Percentiles rank a stretch among this genome's conserved stretches.
Conservation (phyloP, 768 basidiomycete species). For the Russula sp. region DNA sequence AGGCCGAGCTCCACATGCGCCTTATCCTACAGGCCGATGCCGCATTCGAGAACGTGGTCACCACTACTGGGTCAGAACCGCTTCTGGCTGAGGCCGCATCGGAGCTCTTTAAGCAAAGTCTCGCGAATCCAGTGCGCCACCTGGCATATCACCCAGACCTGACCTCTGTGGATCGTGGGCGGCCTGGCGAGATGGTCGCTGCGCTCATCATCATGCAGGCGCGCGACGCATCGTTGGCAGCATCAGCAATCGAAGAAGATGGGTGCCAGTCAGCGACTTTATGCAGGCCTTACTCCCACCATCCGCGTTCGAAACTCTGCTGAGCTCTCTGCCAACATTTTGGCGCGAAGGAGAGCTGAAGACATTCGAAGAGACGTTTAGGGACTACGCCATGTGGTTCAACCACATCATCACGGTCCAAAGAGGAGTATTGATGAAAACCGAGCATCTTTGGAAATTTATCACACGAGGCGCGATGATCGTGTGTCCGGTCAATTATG, state of each 20-base stretch:
- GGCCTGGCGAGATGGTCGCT: neutral
- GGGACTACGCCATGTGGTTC: neutral
- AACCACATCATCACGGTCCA: slow-evolving; percentile 1
- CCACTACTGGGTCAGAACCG: too few species aligned
- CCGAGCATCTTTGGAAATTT: neutral
- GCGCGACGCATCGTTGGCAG: neutral
- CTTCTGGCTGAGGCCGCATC: too few species aligned
- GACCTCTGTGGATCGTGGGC: too few species aligned
- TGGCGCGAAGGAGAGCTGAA: neutral
- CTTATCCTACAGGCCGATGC: too few species aligned
- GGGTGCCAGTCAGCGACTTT: neutral
- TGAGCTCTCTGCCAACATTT: neutral
- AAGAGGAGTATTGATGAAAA: neutral
- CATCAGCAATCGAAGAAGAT: neutral
- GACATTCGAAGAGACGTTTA: neutral
- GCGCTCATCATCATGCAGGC: neutral
- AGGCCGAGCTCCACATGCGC: too few species aligned
- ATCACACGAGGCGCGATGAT: neutral
- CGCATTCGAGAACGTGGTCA: too few species aligned
- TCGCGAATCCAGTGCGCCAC: too few species aligned
- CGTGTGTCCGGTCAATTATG: neutral
- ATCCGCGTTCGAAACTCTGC: neutral
- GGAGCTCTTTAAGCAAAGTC: too few species aligned
- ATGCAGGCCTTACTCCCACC: slow-evolving; percentile 1
- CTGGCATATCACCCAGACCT: too few species aligned